A percentile compares a stretch with the other conserved stretches of the same genome.
Conservation (phyloP, 1,139 yeast species). For the Pneumocystis sp. region DNA sequence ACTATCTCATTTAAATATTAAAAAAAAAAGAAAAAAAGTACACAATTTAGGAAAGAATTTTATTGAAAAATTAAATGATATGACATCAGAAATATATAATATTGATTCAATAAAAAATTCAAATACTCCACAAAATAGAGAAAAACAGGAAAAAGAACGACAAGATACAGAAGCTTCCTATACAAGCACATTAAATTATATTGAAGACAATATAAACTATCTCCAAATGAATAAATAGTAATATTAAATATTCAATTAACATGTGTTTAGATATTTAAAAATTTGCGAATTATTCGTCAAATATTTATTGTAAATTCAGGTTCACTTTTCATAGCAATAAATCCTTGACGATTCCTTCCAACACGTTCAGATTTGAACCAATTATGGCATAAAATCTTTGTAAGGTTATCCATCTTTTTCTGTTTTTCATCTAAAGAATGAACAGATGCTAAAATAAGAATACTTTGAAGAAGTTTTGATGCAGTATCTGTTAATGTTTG, state of each 20-base stretch:
- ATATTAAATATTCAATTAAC: neutral
- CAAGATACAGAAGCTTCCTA: neutral
- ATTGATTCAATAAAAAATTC: neutral
- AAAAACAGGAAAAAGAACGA: neutral
- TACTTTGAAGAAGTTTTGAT: conserved; percentile 38
- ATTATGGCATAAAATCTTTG: conserved; percentile 5
- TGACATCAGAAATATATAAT: neutral
- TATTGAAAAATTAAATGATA: neutral
- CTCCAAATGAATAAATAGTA: neutral
- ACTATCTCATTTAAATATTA: neutral
- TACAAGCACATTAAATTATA: neutral
- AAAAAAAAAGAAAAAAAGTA: neutral
- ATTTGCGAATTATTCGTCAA: neutral
- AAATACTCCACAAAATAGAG: neutral
- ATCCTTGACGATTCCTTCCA: conserved; percentile 10
- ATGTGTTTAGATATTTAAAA: neutral
- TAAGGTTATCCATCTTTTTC: conserved; percentile 34
- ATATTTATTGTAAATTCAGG: neutral
- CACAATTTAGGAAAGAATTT: neutral
- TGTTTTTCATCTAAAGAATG: conserved; percentile 41
- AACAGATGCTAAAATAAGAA: conserved; percentile 37
- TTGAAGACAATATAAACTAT: neutral
- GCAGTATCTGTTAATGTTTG: conserved; percentile 22
- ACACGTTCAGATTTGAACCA: conserved; percentile 6
- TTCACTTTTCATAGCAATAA: neutral